Conservation (phyloP, 2,329 filamentous ascomycete species). For the Aspergillus sp. region DNA sequence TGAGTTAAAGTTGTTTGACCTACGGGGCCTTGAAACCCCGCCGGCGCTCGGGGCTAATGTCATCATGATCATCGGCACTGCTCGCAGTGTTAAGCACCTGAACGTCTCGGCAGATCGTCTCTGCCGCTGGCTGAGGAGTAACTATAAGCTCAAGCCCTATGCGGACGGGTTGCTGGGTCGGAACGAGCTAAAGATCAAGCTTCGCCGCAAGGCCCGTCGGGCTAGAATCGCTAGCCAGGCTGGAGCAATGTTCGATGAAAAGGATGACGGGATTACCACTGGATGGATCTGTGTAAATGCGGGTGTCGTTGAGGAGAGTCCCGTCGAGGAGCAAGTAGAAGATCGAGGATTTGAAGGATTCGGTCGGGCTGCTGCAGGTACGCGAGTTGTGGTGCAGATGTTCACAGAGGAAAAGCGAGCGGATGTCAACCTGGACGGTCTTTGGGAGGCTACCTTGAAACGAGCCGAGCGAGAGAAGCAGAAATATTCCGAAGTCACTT, state of each 20-base stretch:
- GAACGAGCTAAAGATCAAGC: conserved; percentile 84
- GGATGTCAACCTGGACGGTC: conserved; percentile 61
- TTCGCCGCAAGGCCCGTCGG: conserved; percentile 73
- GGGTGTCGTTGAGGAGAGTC: conserved; percentile 59
- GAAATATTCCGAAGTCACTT: conserved; percentile 21
- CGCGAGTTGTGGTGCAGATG: conserved; percentile 65
- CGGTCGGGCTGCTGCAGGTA: conserved; percentile 54
- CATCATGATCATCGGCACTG: conserved; percentile 88
- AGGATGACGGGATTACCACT: conserved; percentile 83
- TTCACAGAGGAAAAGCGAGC: conserved; percentile 66
- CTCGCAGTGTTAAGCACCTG: conserved; percentile 86
- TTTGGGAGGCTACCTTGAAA: conserved; percentile 53
- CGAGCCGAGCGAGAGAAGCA: conserved; percentile 34
- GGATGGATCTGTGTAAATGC: conserved; percentile 96
- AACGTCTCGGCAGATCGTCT: conserved; percentile 88
- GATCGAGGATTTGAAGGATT: conserved; percentile 65
- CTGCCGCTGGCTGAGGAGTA: conserved; percentile 74
- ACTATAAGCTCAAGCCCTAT: conserved; percentile 66
- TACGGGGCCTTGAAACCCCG: conserved; percentile 78
- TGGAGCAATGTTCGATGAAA: conserved; percentile 51
- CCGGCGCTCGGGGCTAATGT: conserved; percentile 82
- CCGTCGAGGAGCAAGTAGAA: conserved; percentile 21
- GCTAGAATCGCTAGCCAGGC: conserved; percentile 74
- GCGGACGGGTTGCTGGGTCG: conserved; percentile 86
- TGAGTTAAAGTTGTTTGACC: conserved; percentile 72